phyloP scores from a whole-genome alignment of 441 rosid genomes.

The Euphorbia celastroides region DNA sequence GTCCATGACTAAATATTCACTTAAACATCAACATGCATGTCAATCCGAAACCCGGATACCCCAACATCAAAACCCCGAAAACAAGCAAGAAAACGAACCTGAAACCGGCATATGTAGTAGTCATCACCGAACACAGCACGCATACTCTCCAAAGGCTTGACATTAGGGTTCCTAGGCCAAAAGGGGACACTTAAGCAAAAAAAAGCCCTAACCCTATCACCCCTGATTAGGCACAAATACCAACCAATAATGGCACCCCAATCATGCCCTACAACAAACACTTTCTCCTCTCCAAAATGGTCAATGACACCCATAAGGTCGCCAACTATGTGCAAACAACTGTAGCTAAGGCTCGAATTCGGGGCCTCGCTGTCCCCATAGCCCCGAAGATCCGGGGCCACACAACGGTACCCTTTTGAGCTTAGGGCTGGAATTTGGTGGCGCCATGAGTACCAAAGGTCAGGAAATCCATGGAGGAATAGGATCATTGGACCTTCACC shows the following conservation, averaged over 20 bases:
- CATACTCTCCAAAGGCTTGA: conserved; percentile 50
- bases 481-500: conserved; percentile 48
- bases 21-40: too few species aligned
- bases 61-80: too few species aligned
- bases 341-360: conserved; percentile 36
- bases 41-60: too few species aligned
- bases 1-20: too few species aligned
- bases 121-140: conserved; percentile 58
- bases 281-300: conserved; percentile 43
- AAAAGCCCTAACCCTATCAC: conserved; percentile 56
- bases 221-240: conserved; percentile 63
- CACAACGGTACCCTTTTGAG: conserved; percentile 50
- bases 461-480: conserved; percentile 79
- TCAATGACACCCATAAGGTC: conserved; percentile 57
- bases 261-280: conserved; percentile 64
- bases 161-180: conserved; percentile 46
- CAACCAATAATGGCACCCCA: conserved; percentile 78
- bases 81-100: conserved; percentile 31
- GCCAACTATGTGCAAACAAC: conserved; percentile 50
- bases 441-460: conserved; percentile 85
- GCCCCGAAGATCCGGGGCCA: conserved; percentile 84
- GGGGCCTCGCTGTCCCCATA: conserved; percentile 69
- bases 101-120: conserved; percentile 81
- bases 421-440: conserved; percentile 59
- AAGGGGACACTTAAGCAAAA: conserved; percentile 63